Evolutionary conservation across 2,329 filamentous ascomycete species (phyloP), one percentile per base, ranked within the genome.

Genomic region (Alternaria gaisen): DNA sequence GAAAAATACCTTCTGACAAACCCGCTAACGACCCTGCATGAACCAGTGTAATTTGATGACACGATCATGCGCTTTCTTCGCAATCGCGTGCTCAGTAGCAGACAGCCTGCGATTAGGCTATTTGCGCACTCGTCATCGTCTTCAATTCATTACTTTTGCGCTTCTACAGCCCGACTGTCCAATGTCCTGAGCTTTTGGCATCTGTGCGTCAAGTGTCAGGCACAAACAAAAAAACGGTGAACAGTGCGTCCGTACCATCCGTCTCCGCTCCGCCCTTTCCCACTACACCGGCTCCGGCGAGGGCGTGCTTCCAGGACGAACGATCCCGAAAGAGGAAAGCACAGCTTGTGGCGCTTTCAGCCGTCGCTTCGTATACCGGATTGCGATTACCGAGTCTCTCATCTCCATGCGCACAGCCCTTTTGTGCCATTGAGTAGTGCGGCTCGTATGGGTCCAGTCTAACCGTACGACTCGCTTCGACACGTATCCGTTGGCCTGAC

Each of bases 1-100:
- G 69, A 71, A 69, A 60, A 72, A 72, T 70, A 66, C 53, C 56
- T 50, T 68, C 66, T 73, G 71, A 72, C 71, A 73, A 72, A 72
- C 42, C 60, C 60, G 40, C 62, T 56, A 58, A 41, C 28, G 20
- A 20, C 50, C 58, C 50, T 51, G 56, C 60, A 48, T 42, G 46
- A 50, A 59, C 56, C 53, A 44, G 51, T 56, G 60, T 30, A 60
- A 36, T 51, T 38, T 48, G 44, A 67, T 69, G 60, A 67, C 66
- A 58, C 48, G 48, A 66, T 61, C 59, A 65, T 59, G 60, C 51
- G 57, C 58, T 51, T 53, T 34, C 22, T 42, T 34, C 53, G 42
- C 54, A 43, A 16, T 52, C 53, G 24, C 48, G 46, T 52, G 51
- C 48, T 50, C 34, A 38, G 34, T 20, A 16, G 20, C 22, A 34